These are phyloP conservation scores for Ceratopteris richardii DNA, from an alignment of 75 land plant genomes.

Conservation along the genomic window DNA sequence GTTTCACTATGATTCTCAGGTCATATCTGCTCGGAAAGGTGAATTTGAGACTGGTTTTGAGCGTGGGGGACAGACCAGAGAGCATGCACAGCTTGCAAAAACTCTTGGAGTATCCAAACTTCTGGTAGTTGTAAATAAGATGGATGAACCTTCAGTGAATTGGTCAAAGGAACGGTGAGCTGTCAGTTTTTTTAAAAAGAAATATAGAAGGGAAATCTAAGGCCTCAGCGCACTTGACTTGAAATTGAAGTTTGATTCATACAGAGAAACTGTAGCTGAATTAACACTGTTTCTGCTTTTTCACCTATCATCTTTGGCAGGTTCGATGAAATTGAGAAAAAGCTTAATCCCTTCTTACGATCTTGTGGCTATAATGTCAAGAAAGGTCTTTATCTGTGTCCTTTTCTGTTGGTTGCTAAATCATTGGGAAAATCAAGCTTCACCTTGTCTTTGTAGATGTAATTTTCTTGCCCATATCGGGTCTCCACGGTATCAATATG, in stretches of 20 bases:
- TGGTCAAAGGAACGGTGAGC: slow-evolving; percentile 97
- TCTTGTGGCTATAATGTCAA: slow-evolving; percentile 89
- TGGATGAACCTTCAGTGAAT: slow-evolving; percentile 94
- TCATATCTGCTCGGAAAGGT: slow-evolving; percentile 93
- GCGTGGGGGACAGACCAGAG: slow-evolving; percentile 96
- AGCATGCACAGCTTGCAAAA: slow-evolving; percentile 96
- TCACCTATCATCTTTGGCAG: too few species aligned
- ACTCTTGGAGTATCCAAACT: slow-evolving; percentile 87
- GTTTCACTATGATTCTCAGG: slow-evolving; percentile 35
- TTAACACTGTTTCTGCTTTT: too few species aligned
- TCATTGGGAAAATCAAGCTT: too few species aligned
- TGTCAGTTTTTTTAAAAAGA: too few species aligned
- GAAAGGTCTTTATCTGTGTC: slow-evolving; percentile 49
- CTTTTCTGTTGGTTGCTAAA: too few species aligned
- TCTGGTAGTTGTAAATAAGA: slow-evolving; percentile 89
- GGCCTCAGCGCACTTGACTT: too few species aligned
- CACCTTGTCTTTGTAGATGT: slow-evolving; percentile 67
- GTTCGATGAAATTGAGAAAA: slow-evolving; percentile 91
- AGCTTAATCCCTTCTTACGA: slow-evolving; percentile 70
- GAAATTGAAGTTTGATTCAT: too few species aligned
- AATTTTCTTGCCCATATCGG: slow-evolving; percentile 85
- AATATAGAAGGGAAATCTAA: too few species aligned
- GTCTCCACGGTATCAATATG: slow-evolving; percentile 67
- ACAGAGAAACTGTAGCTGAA: too few species aligned
- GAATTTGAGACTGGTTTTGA: slow-evolving; percentile 99